phyloP scores from a whole-genome alignment of 257 asterid genomes.

The Solanum pinnatisectum region DNA sequence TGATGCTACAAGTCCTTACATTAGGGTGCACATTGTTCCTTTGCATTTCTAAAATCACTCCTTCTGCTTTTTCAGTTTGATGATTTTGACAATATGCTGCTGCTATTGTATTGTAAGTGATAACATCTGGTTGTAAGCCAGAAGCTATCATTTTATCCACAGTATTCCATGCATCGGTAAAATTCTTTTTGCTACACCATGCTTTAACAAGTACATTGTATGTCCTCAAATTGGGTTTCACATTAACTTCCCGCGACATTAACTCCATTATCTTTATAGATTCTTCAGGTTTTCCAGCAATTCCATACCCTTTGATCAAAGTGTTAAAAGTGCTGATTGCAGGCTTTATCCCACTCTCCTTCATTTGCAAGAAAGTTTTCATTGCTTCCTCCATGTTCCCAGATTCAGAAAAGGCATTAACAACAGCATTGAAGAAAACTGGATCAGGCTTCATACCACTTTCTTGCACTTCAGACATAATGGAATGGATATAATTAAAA shows the following conservation, averaged over 20 bases:
- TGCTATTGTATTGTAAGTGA: conserved; percentile 55
- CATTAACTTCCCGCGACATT: conserved; percentile 38
- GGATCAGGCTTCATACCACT: conserved; percentile 46
- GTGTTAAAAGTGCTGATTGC: conserved; percentile 56
- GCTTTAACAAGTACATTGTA: conserved; percentile 59
- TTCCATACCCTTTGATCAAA: conserved; percentile 63
- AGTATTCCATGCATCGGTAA: conserved; percentile 43
- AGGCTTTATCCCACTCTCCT: conserved; percentile 47
- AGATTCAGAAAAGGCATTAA: conserved; percentile 65
- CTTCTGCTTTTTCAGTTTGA: conserved; percentile 39
- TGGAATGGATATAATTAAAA: conserved; percentile 34
- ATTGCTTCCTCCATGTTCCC: conserved; percentile 70
- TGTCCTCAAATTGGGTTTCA: conserved; percentile 48
- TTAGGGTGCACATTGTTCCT: conserved; percentile 43
- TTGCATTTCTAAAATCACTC: conserved; percentile 48
- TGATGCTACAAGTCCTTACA: conserved; percentile 57
- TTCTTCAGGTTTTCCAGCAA: conserved; percentile 60
- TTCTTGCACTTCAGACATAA: conserved; percentile 40
- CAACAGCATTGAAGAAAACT: conserved; percentile 53
- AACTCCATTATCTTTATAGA: conserved; percentile 41
- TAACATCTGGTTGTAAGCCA: conserved; percentile 44
- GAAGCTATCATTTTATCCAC: conserved; percentile 39
- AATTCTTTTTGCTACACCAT: conserved; percentile 47
- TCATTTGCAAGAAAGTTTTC: conserved; percentile 45
- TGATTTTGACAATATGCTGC: conserved; percentile 42